These are phyloP conservation scores for Hansenula sp. DNA, from an alignment of 1,139 yeast genomes.

Conservation along the genomic window DNA sequence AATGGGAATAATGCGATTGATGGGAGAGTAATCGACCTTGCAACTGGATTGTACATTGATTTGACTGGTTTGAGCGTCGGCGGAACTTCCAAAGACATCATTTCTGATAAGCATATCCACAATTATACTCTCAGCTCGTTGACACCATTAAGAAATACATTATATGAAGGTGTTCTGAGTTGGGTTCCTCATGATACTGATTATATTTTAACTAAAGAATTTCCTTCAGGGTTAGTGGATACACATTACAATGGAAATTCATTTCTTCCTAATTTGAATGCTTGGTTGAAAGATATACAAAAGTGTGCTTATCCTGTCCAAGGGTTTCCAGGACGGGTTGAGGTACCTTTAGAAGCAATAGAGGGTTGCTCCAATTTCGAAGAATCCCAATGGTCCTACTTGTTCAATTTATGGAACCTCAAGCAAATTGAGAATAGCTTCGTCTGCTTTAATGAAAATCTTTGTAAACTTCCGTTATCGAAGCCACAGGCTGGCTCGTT, in stretches of 20 bases:
- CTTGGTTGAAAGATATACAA: neutral
- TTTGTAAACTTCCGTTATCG: neutral
- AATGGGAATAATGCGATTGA: constrained; percentile 57
- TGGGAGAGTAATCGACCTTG: constrained; percentile 65
- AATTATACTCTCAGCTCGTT: constrained; percentile 7
- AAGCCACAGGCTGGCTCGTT: neutral
- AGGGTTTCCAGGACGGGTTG: neutral
- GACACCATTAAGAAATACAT: constrained; percentile 10
- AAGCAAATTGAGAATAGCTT: neutral
- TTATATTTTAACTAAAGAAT: constrained; percentile 6
- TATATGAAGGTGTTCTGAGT: constrained; percentile 6
- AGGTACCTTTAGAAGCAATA: neutral
- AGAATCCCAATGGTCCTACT: neutral
- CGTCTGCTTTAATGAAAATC: neutral
- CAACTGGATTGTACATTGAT: constrained; percentile 64
- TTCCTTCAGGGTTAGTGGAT: constrained; percentile 1
- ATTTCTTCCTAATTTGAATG: neutral
- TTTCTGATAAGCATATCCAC: constrained; percentile 10
- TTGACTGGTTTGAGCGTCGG: constrained; percentile 39
- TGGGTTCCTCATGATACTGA: constrained; percentile 6
- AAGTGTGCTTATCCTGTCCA: neutral
- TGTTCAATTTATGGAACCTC: neutral
- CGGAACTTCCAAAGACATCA: neutral
- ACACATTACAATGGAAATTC: constrained; percentile 2
- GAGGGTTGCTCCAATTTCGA: neutral